Conservation (phyloP, 1,284 basidiomycete genomes). For the Irpex sp. region DNA sequence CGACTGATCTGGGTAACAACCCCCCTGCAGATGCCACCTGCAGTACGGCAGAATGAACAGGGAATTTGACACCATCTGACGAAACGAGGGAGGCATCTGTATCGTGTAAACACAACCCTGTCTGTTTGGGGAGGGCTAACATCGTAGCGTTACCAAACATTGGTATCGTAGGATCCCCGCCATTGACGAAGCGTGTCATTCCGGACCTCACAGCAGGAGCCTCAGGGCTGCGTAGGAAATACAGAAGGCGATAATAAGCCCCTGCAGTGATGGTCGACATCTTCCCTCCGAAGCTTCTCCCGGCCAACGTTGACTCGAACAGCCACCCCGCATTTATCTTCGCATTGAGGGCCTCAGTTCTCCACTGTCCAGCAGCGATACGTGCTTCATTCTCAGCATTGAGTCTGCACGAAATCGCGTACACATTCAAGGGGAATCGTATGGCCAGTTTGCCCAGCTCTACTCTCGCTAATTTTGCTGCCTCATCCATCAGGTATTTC, state of each 20-base stretch:
- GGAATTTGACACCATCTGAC: neutral
- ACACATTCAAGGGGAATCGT: conserved; percentile 28
- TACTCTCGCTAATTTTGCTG: neutral
- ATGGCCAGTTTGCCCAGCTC: conserved; percentile 17
- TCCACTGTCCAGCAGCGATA: conserved; percentile 8
- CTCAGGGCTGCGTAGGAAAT: conserved; percentile 5
- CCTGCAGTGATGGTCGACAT: conserved; percentile 11
- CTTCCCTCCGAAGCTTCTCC: conserved; percentile 8
- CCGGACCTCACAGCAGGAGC: neutral
- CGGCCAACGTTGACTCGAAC: conserved; percentile 8
- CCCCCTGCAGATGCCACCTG: neutral
- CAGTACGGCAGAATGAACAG: neutral
- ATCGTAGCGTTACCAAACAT: neutral
- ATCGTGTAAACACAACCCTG: neutral
- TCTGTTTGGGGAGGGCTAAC: neutral
- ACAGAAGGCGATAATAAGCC: conserved; percentile 9
- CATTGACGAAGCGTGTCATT: neutral
- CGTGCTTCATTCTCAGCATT: conserved; percentile 16
- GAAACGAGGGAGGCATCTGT: neutral
- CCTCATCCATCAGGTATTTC: conserved; percentile 19
- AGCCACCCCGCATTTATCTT: neutral
- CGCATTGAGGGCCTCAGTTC: neutral
- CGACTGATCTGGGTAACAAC: neutral
- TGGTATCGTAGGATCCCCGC: neutral
- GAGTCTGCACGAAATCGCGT: conserved; percentile 29